Evolutionary conservation across 768 basidiomycete genomes (phyloP), one percentile per base, ranked within the genome.

Genomic region (Phallus indusiatus): DNA sequence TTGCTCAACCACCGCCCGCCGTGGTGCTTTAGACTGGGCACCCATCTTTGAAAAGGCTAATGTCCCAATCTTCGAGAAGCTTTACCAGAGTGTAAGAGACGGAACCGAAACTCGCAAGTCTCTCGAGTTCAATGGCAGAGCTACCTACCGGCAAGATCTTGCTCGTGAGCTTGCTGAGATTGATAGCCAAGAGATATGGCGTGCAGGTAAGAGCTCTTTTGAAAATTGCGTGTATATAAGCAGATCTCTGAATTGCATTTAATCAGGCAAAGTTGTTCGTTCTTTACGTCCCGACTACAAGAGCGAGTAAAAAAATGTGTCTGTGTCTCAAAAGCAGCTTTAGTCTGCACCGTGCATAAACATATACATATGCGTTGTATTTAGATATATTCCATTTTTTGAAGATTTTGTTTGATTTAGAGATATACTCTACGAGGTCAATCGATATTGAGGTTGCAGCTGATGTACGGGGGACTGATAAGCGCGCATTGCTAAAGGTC

Each of bases 21-120:
- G 96, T 63, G 96, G 96, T 68, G 96, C 95, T 47, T 89, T 96
- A 64, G 96, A 98, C 81, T 98, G 96, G 96, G 94, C 95, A 12
- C 94, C 94, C 62, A 76, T 96, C 73, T 94, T 94, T 71, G 93
- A 95, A 75, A 86, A 89, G 75, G 85, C 94, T 63, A 98, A 97
- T 78, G 66, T 86, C 46, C 96, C 96, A 61, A 78, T 98, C 69
- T 99, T 98, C 71, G 92, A 97, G 76, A 76, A 86, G 68, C 86
- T 98, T 24, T 99, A 99, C 77, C 80, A 90, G 78, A 90, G 90
- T 71, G 95, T 98, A 68, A 83, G 78, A 73, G 85, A 98, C 69
- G 96, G 96, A 56, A 90, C 91, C 12, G 96, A 99, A 81, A 98
- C 96, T 34, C 88, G 93, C 74, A 95, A 94, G 70, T 85, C 92